Conservation (phyloP, 371 early-diverging fungal genomes). For the Apophysomyces ossiformis region DNA sequence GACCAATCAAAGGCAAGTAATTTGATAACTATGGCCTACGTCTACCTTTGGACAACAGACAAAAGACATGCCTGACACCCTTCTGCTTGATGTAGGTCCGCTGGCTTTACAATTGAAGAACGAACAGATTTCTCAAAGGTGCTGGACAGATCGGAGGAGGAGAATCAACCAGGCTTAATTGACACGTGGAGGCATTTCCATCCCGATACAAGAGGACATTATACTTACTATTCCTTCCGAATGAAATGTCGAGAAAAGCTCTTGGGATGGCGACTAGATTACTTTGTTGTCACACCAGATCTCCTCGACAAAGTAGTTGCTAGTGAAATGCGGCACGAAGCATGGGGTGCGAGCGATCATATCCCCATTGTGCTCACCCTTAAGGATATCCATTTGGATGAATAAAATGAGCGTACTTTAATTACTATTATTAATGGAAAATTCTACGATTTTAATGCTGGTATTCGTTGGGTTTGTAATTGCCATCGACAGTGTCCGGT, state of each 20-base stretch:
- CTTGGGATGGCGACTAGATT: conserved; percentile 91
- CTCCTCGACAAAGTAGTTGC: conserved; percentile 65
- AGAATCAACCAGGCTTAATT: conserved; percentile 55
- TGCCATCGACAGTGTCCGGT: conserved; percentile 30
- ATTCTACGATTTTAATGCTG: conserved; percentile 11
- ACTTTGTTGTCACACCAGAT: conserved; percentile 76
- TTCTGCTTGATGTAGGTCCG: conserved; percentile 48
- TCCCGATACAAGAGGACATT: conserved; percentile 69
- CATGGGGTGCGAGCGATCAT: conserved; percentile 93
- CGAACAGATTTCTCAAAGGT: conserved; percentile 73
- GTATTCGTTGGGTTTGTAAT: conserved; percentile 37
- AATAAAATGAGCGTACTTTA: neutral
- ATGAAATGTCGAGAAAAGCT: conserved; percentile 73
- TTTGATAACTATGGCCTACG: neutral
- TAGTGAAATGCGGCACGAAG: conserved; percentile 75
- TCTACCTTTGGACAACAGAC: no score
- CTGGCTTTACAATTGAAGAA: conserved; percentile 90
- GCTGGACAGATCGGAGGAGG: conserved; percentile 48
- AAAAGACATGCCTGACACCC: no score
- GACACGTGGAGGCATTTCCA: conserved; percentile 83
- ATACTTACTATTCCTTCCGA: conserved; percentile 85
- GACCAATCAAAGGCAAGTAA: conserved; percentile 62
- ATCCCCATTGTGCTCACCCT: conserved; percentile 76
- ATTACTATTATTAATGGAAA: neutral
- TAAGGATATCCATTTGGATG: conserved; percentile 32